Conservation (phyloP, 179 eudicot species). For the Vitellaria paradoxa region DNA sequence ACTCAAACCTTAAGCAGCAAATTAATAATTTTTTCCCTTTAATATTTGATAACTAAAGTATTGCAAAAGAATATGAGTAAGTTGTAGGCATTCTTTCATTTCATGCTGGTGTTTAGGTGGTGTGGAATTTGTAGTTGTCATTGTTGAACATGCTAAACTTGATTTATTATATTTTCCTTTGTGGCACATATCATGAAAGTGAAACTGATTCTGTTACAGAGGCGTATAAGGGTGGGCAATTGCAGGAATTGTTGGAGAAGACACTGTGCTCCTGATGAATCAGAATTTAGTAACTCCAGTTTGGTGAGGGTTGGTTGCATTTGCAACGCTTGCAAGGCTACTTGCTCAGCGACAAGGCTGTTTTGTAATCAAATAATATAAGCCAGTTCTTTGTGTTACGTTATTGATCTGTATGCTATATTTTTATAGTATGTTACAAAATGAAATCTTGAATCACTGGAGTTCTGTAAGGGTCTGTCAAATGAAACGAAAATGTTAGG, state of each 20-base stretch:
- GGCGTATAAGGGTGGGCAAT: conserved; percentile 81
- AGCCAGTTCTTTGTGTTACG: background rate
- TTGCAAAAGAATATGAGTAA: background rate
- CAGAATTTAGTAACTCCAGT: background rate
- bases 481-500: too few relatives aligned
- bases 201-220: conserved; percentile 44
- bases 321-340: background rate
- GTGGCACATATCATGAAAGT: background rate
- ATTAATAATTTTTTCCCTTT: background rate
- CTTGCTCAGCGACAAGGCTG: background rate
- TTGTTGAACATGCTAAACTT: background rate
- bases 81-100: background rate
- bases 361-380: background rate
- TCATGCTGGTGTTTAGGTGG: background rate
- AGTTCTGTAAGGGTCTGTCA: too few relatives aligned
- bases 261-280: conserved; percentile 58
- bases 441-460: background rate
- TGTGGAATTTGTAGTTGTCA: background rate
- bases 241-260: conserved; percentile 84
- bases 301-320: background rate
- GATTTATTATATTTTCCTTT: background rate
- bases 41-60: background rate
- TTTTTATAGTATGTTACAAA: background rate
- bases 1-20: background rate
- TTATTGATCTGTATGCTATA: background rate